Evolutionary conservation across 306 rosid species (phyloP).

Genomic region (Trifolium subterraneum): DNA sequence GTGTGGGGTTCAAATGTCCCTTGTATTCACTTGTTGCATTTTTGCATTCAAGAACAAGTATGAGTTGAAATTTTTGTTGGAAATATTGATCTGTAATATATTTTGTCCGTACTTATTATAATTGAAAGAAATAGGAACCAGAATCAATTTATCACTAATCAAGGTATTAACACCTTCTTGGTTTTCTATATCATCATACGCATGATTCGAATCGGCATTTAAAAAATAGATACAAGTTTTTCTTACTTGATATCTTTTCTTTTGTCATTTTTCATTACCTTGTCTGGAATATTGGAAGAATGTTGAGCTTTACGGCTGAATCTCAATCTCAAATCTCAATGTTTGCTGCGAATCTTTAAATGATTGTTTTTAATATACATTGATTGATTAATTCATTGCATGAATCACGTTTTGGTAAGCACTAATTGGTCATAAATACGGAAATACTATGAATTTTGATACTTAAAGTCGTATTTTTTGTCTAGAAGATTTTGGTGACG

Average conservation of each 20-base stretch:
- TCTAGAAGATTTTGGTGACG: not conserved
- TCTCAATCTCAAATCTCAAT: conserved; percentile 36
- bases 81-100: conserved; percentile 48
- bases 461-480: conserved; percentile 9
- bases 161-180: not conserved
- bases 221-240: too few relatives aligned
- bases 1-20: conserved; percentile 40
- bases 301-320: conserved; percentile 2
- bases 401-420: not conserved
- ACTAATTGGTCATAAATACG: not conserved
- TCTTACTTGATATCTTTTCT: not conserved
- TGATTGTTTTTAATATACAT: not conserved
- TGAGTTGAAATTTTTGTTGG: conserved; percentile 32
- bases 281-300: conserved; percentile 5
- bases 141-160: conserved; percentile 29
- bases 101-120: not conserved
- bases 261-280: not conserved
- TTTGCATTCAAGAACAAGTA: conserved; percentile 39
- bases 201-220: not conserved
- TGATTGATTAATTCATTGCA: not conserved
- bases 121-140: conserved; percentile 33
- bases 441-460: not conserved
- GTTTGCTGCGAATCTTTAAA: conserved; percentile 16
- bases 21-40: conserved; percentile 41
- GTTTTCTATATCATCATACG: not conserved